Evolutionary conservation across 1,284 basidiomycete genomes (phyloP).

Genomic region (Spongiforma sp.): DNA sequence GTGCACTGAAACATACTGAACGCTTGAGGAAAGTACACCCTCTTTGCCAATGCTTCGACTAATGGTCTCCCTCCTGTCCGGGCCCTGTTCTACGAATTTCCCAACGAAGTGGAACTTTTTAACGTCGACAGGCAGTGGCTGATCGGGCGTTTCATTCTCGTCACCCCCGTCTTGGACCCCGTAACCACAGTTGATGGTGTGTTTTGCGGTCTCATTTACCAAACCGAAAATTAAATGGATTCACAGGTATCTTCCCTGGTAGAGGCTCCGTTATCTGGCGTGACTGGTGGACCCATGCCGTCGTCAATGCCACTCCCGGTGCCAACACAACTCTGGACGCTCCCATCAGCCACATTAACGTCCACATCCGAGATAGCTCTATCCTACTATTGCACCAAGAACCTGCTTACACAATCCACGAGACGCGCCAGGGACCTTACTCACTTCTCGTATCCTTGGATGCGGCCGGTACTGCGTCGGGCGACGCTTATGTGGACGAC

Average conservation of each 20-base stretch:
- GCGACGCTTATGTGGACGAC: conserved; percentile 60
- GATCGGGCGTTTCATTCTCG: conserved; percentile 69
- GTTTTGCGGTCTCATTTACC: background rate
- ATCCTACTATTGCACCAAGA: conserved; percentile 52
- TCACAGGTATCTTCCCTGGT: conserved; percentile 64
- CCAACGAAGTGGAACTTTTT: conserved; percentile 68
- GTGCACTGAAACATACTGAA: conserved; percentile 28
- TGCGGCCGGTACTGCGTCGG: conserved; percentile 46
- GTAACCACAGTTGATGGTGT: conserved; percentile 51
- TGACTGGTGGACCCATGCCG: conserved; percentile 76
- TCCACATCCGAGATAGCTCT: conserved; percentile 60
- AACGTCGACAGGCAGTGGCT: conserved; percentile 72
- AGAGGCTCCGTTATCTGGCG: conserved; percentile 67
- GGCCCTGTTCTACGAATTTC: conserved; percentile 81
- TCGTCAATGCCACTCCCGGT: conserved; percentile 43
- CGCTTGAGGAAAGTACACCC: conserved; percentile 56
- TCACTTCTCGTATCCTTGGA: conserved; percentile 53
- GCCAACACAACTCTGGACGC: conserved; percentile 49
- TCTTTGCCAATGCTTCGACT: conserved; percentile 73
- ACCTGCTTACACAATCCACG: conserved; percentile 55
- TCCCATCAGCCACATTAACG: conserved; percentile 71
- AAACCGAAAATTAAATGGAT: background rate
- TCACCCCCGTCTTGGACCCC: conserved; percentile 74
- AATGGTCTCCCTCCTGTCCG: conserved; percentile 71
- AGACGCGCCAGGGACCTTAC: conserved; percentile 52